phyloP scores from a whole-genome alignment of 768 basidiomycete genomes.

The Pleurotus cornucopiae region DNA sequence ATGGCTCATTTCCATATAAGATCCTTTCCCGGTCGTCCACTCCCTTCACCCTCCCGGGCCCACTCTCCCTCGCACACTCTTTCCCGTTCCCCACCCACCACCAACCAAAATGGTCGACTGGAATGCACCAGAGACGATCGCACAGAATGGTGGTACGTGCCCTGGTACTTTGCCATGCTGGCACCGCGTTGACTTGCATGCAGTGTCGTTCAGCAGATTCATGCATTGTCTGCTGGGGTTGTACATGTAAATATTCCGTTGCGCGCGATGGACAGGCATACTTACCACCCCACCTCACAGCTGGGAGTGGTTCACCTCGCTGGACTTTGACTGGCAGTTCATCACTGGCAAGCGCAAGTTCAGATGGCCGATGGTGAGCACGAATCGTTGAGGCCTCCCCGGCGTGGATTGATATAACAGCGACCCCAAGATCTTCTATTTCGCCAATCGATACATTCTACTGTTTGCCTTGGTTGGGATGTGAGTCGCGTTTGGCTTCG shows the following conservation, averaged over 20 bases:
- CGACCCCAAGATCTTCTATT: constrained; percentile 54
- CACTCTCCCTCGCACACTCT: constrained; percentile 12
- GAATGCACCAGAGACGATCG: constrained; percentile 44
- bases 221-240: constrained; percentile 59
- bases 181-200: background rate
- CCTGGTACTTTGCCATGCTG: background rate
- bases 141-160: constrained; percentile 40
- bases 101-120: constrained; percentile 50
- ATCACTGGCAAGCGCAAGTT: constrained; percentile 53
- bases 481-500: constrained; percentile 31
- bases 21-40: constrained; percentile 2
- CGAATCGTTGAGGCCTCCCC: background rate
- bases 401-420: background rate
- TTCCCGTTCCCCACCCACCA: constrained; percentile 6
- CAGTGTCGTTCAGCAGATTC: constrained; percentile 48
- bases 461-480: constrained; percentile 66
- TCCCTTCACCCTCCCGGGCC: constrained; percentile 14
- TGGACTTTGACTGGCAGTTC: constrained; percentile 63
- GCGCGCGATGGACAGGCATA: background rate
- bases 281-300: constrained; percentile 25
- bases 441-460: constrained; percentile 62
- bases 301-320: constrained; percentile 64
- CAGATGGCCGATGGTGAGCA: constrained; percentile 62
- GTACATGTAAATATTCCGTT: constrained; percentile 42
- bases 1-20: constrained; percentile 17